These are phyloP conservation scores for Lipomyces yamadae DNA, from an alignment of 805 yeast genomes.

Conservation along the genomic window DNA sequence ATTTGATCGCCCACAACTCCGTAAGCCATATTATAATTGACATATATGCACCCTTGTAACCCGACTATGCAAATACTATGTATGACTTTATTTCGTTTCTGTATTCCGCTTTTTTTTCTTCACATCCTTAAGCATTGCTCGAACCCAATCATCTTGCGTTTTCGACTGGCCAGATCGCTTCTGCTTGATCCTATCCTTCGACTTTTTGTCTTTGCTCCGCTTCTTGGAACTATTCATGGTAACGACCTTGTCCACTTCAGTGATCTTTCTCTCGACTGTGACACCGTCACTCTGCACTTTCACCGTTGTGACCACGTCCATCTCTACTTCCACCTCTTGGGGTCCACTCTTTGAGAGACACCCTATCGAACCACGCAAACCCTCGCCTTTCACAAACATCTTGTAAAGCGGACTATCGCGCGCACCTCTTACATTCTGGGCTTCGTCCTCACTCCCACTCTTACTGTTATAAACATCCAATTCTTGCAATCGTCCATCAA, in stretches of 20 bases:
- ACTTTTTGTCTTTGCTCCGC: constrained; percentile 40
- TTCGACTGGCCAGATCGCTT: constrained; percentile 46
- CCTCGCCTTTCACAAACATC: constrained; percentile 87
- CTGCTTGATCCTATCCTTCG: constrained; percentile 37
- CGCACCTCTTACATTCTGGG: constrained; percentile 50
- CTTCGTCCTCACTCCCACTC: constrained; percentile 46
- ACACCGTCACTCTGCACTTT: not conserved
- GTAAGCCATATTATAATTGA: not conserved
- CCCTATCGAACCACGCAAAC: constrained; percentile 69
- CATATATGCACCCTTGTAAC: not conserved
- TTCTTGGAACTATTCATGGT: constrained; percentile 31
- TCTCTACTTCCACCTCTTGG: not conserved
- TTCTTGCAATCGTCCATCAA: constrained; percentile 88
- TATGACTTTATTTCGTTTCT: not conserved
- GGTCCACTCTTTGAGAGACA: not conserved
- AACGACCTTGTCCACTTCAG: constrained; percentile 23
- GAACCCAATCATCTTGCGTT: constrained; percentile 23
- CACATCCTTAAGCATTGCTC: constrained; percentile 20
- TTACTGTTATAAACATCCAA: constrained; percentile 58
- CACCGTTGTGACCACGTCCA: not conserved
- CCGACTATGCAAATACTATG: not conserved
- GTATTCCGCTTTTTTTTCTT: constrained; percentile 19
- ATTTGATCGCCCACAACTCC: not conserved
- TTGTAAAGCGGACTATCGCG: constrained; percentile 74
- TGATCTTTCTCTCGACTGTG: not conserved